A percentile compares a stretch with the other conserved stretches of the same genome.
phyloP scores from a whole-genome alignment of 2,329 filamentous ascomycete species.

The Aureobasidium sp. region DNA sequence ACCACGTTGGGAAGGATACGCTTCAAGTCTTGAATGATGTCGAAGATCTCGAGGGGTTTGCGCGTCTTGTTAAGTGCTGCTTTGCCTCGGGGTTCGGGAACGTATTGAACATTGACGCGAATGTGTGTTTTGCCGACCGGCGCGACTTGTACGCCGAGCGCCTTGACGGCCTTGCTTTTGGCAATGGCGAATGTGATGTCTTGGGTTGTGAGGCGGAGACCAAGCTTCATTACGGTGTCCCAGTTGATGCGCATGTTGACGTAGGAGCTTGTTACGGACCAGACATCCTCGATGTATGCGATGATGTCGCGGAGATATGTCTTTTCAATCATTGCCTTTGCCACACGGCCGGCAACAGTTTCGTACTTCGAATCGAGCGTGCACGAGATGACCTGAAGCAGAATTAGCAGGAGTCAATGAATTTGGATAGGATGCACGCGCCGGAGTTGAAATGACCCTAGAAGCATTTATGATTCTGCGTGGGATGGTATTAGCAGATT shows the following conservation, averaged over 20 bases:
- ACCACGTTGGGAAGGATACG: conserved; percentile 74
- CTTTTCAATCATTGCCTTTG: conserved; percentile 92
- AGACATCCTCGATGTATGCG: conserved; percentile 77
- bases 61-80: conserved; percentile 39
- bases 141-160: conserved; percentile 24
- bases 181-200: conserved; percentile 74
- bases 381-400: conserved; percentile 62
- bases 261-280: conserved; percentile 68
- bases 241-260: conserved; percentile 77
- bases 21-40: conserved; percentile 78
- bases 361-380: conserved; percentile 68
- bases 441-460: conserved; percentile 73
- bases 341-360: conserved; percentile 75
- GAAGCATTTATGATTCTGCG: conserved; percentile 83
- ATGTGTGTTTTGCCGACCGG: conserved; percentile 41
- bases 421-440: too few relatives aligned
- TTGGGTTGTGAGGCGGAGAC: conserved; percentile 66
- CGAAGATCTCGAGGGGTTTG: conserved; percentile 55
- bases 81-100: conserved; percentile 38
- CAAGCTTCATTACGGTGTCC: conserved; percentile 69
- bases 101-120: conserved; percentile 62
- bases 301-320: conserved; percentile 80
- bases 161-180: conserved; percentile 75
- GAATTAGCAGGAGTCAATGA: too few relatives aligned
- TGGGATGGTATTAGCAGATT: not conserved